Percentiles rank a stretch among this genome's conserved stretches.
Conservation (phyloP, 2,329 filamentous ascomycete genomes). For the Claviceps sp. region DNA sequence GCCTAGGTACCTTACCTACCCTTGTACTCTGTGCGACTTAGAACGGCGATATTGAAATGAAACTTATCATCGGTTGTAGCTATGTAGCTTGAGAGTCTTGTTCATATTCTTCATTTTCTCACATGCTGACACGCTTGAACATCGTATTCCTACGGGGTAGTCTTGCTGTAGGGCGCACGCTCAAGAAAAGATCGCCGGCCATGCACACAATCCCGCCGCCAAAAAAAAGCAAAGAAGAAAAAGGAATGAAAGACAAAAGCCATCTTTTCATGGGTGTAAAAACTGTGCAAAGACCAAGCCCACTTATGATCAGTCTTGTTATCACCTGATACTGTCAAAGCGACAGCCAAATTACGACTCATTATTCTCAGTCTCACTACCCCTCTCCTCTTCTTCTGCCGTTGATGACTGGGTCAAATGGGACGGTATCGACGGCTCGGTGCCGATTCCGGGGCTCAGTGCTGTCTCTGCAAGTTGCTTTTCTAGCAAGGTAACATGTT, state of each 20-base stretch:
- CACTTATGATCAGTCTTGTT: not conserved
- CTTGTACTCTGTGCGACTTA: no score
- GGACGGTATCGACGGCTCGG: conserved; percentile 36
- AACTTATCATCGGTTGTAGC: no score
- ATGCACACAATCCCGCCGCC: not conserved
- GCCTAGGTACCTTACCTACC: no score
- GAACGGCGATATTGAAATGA: no score
- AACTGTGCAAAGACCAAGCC: not conserved
- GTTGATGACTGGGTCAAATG: conserved; percentile 34
- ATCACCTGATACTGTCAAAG: not conserved
- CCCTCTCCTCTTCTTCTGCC: conserved; percentile 22
- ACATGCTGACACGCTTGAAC: no score
- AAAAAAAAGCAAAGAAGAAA: not conserved
- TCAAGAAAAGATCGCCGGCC: not conserved
- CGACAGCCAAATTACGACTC: conserved; percentile 7
- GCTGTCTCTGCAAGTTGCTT: conserved; percentile 35
- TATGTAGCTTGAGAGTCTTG: no score
- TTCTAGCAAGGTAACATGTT: conserved; percentile 21
- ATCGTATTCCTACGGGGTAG: no score
- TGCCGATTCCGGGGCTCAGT: conserved; percentile 17
- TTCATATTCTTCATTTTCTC: no score
- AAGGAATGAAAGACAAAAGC: not conserved
- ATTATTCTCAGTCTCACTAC: conserved; percentile 7
- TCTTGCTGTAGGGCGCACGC: no score
- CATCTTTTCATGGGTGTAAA: not conserved